Base-by-base conservation (phyloP, 192 early-diverging fungal species). In the Entomortierella parvispora region DNA sequence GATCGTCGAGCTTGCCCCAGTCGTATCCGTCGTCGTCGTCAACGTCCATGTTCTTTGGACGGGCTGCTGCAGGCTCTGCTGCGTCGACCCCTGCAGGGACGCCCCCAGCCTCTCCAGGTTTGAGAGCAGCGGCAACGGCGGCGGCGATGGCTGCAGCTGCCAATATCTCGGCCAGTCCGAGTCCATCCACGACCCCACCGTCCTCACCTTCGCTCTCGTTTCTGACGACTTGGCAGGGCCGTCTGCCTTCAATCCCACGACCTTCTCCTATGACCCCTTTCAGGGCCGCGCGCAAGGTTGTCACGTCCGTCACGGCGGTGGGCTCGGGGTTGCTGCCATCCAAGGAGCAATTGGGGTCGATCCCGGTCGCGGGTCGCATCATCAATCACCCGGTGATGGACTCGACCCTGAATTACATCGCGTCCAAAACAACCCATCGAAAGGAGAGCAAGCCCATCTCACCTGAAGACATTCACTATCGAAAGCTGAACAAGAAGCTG, bases 321-420 rank as follows among this genome's bases (percentile, higher is more conserved):
- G 72, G 72, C n/a, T 63, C 72, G 3, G 72, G 72, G 1, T 42
- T 77, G 25, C 51, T 77, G 22, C 72, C 72, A 0, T 77, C 72
- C 28, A 77, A 77, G 31, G 72, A 77, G 29, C 72, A 77, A 46
- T 54, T 77, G 15, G 72, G 72, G 2, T 68, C 72, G 2, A 77
- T 77, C 28, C 72, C 72, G n/a, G 72, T 77, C 6, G 72, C 72
- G 2, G 72, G 72, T 10, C 65, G 72, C 14, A 77, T 77, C 26
- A 45, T 77, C 57, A 77, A 49, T 15, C 72, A 77, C 22, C 72
- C 72, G 22, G 72, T 77, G 23, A 77, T 77, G 72, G 72, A 77
- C 23, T 77, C 72, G 44, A 77, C 72, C 8, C 54, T 77, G 34
- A 77, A 64, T 11, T 77, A 77, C 15, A 68, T 77, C 25, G 72